Evolutionary conservation across 83 land plant genomes (phyloP).

Genomic region (Larix sibirica): DNA sequence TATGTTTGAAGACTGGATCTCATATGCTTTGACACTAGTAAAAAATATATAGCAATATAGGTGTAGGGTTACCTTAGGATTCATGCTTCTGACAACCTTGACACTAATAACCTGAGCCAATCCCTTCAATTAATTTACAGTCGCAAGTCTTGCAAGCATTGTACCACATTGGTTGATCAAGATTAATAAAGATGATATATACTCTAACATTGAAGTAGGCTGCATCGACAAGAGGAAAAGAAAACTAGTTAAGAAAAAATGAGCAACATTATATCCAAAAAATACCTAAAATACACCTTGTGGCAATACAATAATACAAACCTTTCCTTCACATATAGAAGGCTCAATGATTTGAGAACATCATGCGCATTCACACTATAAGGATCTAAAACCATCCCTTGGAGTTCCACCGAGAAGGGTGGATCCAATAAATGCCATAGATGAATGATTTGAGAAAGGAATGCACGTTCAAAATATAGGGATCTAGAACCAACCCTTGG

Average conservation of each 20-base stretch:
- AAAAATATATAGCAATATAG: background rate
- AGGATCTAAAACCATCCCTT: constrained; percentile 50
- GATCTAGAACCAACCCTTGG: constrained; percentile 53
- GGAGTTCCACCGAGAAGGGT: constrained; percentile 43
- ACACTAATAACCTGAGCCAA: constrained; percentile 91
- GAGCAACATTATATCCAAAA: background rate
- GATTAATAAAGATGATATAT: constrained; percentile 83
- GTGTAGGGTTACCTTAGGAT: constrained; percentile 54
- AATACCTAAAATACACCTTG: background rate
- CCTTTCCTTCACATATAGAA: constrained; percentile 93
- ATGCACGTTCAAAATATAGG: constrained; percentile 67
- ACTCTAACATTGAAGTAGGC: constrained; percentile 79
- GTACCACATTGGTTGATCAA: constrained; percentile 98
- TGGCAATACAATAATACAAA: constrained; percentile 16
- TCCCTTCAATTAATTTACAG: constrained; percentile 81
- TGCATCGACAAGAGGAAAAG: constrained; percentile 47
- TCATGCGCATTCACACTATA: constrained; percentile 70
- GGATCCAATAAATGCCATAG: constrained; percentile 73
- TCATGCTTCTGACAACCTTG: constrained; percentile 85
- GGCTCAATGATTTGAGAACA: constrained; percentile 68
- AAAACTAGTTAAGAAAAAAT: background rate
- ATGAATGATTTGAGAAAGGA: constrained; percentile 59
- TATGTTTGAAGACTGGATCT: no score
- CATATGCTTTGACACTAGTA: no score
- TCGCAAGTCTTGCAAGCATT: constrained; percentile 91